Conservation (phyloP, 106 monocot genomes). For the Narthecium ossifragum region DNA sequence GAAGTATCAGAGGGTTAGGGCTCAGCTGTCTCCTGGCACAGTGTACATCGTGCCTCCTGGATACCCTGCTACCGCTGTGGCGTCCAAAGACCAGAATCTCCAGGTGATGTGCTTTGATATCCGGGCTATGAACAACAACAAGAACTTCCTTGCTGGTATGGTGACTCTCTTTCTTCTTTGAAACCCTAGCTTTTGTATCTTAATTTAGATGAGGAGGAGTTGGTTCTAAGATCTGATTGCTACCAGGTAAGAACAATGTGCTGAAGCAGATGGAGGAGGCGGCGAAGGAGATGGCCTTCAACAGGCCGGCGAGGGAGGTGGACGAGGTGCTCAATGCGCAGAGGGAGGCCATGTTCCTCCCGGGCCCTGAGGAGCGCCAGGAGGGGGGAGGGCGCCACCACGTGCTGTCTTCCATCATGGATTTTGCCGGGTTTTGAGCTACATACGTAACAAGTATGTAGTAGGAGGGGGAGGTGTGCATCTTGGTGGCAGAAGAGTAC, state of each 20-base stretch:
- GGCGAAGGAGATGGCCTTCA: slow-evolving; percentile 3
- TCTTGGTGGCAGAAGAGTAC: too few species aligned
- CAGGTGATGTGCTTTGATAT: slow-evolving; percentile 5
- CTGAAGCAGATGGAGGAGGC: neutral
- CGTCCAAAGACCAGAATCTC: neutral
- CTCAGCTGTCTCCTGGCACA: neutral
- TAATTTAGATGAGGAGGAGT: too few species aligned
- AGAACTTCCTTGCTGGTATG: neutral
- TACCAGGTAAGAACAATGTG: neutral
- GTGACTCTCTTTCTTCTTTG: too few species aligned
- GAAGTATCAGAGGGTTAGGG: neutral
- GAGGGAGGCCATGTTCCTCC: neutral
- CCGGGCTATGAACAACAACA: slow-evolving; percentile 1
- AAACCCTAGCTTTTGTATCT: too few species aligned
- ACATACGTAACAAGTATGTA: too few species aligned
- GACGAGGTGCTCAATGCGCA: neutral
- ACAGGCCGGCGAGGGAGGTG: neutral
- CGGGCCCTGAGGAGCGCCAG: slow-evolving; percentile 2
- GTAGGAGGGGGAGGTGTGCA: too few species aligned
- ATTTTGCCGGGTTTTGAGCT: slow-evolving; percentile 3
- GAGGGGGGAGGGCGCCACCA: neutral
- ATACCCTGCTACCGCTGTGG: neutral
- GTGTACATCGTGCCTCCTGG: slow-evolving; percentile 1
- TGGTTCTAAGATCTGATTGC: too few species aligned
- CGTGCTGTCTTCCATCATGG: neutral